Evolutionary conservation across 163 green algal genomes (phyloP).

Genomic region (Prototheca cutis): DNA sequence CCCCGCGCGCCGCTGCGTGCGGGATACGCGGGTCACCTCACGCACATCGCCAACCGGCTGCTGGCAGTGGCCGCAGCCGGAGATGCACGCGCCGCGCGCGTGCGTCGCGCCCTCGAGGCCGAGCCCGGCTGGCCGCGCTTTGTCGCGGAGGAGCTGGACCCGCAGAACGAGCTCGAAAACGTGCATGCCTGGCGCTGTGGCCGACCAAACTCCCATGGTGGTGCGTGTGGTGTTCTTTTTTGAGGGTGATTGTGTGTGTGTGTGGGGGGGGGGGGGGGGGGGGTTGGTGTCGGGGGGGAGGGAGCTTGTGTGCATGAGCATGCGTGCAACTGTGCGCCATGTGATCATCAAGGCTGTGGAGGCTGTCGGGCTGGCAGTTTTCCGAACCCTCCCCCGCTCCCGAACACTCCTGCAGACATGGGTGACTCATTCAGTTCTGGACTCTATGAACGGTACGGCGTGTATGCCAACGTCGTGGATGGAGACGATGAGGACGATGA

Average conservation of each 20-base stretch:
- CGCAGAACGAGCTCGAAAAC: conserved; percentile 45
- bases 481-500: conserved; percentile 50
- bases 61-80: conserved; percentile 6
- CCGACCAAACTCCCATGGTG: conserved; percentile 38
- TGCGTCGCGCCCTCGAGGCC: conserved; percentile 23
- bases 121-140: conserved; percentile 42
- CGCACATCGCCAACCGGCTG: conserved; percentile 62
- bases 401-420: not conserved
- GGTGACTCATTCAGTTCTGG: conserved; percentile 5
- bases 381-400: not conserved
- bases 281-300: no score
- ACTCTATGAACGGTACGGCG: conserved; percentile 45
- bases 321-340: not conserved
- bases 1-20: conserved; percentile 39
- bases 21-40: conserved; percentile 85
- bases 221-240: not conserved
- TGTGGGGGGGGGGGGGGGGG: no score
- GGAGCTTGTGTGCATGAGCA: not conserved
- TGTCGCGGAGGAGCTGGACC: conserved; percentile 29
- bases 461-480: conserved; percentile 47
- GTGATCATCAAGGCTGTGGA: not conserved
- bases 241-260: not conserved
- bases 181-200: conserved; percentile 69
- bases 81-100: conserved; percentile 7
- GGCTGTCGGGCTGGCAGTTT: not conserved